A percentile compares a stretch with the other conserved stretches of the same genome.
Conservation (phyloP, 176 grass and related monocot species). For the Triticum urartu region DNA sequence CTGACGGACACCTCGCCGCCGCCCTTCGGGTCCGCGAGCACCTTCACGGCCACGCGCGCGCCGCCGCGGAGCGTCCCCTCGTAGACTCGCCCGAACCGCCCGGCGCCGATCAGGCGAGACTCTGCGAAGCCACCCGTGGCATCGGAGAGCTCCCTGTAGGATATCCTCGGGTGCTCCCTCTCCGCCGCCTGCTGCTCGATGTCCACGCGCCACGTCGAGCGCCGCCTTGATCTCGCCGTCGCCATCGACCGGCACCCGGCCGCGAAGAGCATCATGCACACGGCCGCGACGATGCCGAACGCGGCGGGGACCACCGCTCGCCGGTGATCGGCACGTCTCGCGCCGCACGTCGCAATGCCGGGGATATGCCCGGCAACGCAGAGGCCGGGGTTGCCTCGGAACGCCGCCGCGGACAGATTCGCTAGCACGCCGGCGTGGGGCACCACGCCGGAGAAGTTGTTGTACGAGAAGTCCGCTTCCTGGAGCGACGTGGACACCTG, state of each 20-base stretch:
- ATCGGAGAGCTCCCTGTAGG: slow-evolving; percentile 70
- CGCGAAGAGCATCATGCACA: background rate
- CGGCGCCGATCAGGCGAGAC: slow-evolving; percentile 60
- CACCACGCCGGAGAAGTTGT: slow-evolving; percentile 76
- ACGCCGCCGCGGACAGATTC: slow-evolving; percentile 37
- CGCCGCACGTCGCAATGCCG: slow-evolving; percentile 41
- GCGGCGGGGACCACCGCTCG: slow-evolving; percentile 29
- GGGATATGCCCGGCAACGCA: slow-evolving; percentile 33
- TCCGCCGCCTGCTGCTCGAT: slow-evolving; percentile 28
- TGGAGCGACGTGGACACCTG: slow-evolving; percentile 39
- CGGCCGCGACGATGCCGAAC: background rate
- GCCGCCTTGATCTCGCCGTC: background rate
- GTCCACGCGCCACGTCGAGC: slow-evolving; percentile 26
- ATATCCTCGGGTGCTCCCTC: slow-evolving; percentile 66
- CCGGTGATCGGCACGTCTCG: slow-evolving; percentile 8
- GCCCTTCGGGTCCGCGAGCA: slow-evolving; percentile 55
- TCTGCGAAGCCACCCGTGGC: slow-evolving; percentile 71
- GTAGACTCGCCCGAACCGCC: slow-evolving; percentile 77
- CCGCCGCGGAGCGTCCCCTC: slow-evolving; percentile 60
- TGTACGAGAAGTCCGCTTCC: slow-evolving; percentile 68
- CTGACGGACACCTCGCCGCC: slow-evolving; percentile 56
- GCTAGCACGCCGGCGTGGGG: slow-evolving; percentile 42
- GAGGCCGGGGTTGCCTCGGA: slow-evolving; percentile 58
- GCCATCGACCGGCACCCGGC: background rate
- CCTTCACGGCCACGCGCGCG: slow-evolving; percentile 69